These are phyloP conservation scores for Kuraishia hungarica DNA, from an alignment of 805 yeast species.

Conservation along the genomic window DNA sequence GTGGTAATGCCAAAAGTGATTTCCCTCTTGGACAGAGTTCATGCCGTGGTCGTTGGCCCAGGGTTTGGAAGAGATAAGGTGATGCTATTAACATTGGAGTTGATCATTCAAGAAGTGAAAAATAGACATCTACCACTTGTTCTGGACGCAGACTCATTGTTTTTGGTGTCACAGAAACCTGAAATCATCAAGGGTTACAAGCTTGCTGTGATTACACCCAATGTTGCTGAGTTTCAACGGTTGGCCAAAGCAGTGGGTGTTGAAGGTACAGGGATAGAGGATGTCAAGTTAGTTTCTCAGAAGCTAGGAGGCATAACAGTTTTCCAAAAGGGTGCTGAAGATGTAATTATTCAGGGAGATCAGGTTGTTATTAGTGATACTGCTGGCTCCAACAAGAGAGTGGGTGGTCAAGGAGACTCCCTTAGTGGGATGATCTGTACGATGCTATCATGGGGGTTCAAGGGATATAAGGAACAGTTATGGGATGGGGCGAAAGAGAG, in stretches of 20 bases:
- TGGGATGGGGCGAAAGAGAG: conserved; percentile 43
- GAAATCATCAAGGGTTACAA: conserved; percentile 42
- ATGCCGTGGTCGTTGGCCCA: conserved; percentile 85
- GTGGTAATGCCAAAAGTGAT: conserved; percentile 49
- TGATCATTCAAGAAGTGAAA: conserved; percentile 48
- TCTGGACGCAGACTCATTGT: conserved; percentile 87
- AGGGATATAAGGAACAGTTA: conserved; percentile 44
- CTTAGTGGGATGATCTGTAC: conserved; percentile 82
- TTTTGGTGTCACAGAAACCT: conserved; percentile 50
- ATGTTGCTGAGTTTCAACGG: conserved; percentile 75
- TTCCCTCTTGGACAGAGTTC: conserved; percentile 53
- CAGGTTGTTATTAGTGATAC: conserved; percentile 32
- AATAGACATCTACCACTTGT: conserved; percentile 59
- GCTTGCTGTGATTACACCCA: conserved; percentile 78
- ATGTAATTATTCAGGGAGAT: conserved; percentile 49
- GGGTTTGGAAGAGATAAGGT: conserved; percentile 81
- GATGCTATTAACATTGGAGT: conserved; percentile 54
- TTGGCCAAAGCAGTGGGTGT: conserved; percentile 43
- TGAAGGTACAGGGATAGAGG: conserved; percentile 12
- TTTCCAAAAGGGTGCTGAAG: conserved; percentile 67
- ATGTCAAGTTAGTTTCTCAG: conserved; percentile 35
- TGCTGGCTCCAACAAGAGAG: conserved; percentile 68
- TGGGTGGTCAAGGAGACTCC: conserved; percentile 97
- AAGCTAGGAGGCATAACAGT: conserved; percentile 48
- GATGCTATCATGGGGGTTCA: conserved; percentile 69